Percentiles rank a stretch among this genome's conserved stretches.
Conservation (phyloP, 768 basidiomycete genomes). For the Boletellus ananas region DNA sequence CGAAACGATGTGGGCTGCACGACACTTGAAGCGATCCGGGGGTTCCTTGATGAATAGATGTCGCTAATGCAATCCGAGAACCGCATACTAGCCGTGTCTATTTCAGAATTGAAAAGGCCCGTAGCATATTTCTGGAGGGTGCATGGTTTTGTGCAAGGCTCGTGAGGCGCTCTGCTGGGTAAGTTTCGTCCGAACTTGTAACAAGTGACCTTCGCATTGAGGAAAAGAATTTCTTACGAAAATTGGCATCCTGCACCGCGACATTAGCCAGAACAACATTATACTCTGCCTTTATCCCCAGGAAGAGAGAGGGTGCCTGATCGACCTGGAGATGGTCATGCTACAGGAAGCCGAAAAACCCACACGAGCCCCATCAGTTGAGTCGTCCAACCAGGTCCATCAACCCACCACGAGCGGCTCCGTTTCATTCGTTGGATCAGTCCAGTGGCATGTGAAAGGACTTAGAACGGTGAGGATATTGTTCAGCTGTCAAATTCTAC, state of each 20-base stretch:
- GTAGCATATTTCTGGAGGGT: conserved; percentile 16
- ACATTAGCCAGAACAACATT: conserved; percentile 16
- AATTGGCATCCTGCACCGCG: not conserved
- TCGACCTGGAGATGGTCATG: conserved; percentile 26
- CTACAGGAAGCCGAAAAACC: not conserved
- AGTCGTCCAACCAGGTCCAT: not conserved
- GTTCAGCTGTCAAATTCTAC: not conserved
- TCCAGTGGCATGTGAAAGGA: not conserved
- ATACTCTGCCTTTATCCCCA: conserved; percentile 20
- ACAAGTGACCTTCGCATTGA: not conserved
- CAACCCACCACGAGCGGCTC: not conserved
- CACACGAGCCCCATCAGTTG: not conserved
- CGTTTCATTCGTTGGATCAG: not conserved
- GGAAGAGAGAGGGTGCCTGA: conserved; percentile 26
- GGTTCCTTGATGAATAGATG: not conserved
- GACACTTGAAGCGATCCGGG: not conserved
- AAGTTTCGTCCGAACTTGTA: not conserved
- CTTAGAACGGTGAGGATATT: not conserved
- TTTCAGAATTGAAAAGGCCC: conserved; percentile 6
- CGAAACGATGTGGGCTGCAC: too few species aligned
- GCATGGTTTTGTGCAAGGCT: conserved; percentile 17
- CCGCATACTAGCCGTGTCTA: not conserved
- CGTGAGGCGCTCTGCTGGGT: conserved; percentile 15
- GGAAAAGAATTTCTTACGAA: not conserved
- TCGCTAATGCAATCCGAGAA: not conserved